phyloP scores from a whole-genome alignment of 2,329 filamentous ascomycete genomes.

The Dothistroma pini region DNA sequence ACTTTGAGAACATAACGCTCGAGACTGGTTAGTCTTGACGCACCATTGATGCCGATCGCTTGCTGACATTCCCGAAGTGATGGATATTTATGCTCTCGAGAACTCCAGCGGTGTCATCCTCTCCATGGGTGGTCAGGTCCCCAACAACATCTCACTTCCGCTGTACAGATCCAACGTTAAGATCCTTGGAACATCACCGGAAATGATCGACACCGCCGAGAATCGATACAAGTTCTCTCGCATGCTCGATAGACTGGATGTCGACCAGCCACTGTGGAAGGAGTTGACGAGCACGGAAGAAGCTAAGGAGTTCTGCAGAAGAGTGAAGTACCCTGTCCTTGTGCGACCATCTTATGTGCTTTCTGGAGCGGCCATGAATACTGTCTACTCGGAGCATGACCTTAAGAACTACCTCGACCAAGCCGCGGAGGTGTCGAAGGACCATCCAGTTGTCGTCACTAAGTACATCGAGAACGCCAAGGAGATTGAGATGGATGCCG shows the following conservation, averaged over 20 bases:
- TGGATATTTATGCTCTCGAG: constrained; percentile 93
- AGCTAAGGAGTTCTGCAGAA: constrained; percentile 79
- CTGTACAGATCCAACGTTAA: constrained; percentile 86
- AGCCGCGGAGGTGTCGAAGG: constrained; percentile 86
- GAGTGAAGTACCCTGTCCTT: constrained; percentile 87
- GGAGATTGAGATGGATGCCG: constrained; percentile 99
- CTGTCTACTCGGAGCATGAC: constrained; percentile 93
- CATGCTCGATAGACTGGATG: constrained; percentile 90
- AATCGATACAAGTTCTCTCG: constrained; percentile 99
- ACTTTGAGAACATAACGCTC: constrained; percentile 71
- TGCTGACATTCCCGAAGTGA: constrained; percentile 60
- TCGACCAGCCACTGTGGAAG: constrained; percentile 98
- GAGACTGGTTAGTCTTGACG: background rate
- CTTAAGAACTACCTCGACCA: constrained; percentile 84
- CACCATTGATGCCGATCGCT: background rate
- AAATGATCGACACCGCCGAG: constrained; percentile 98
- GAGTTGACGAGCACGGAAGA: constrained; percentile 94
- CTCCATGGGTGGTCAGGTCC: constrained; percentile 95
- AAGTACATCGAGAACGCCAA: constrained; percentile 99
- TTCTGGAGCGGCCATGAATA: constrained; percentile 98
- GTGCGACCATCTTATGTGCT: constrained; percentile 96
- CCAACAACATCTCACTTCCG: constrained; percentile 94
- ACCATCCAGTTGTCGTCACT: constrained; percentile 96
- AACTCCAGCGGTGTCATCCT: constrained; percentile 79
- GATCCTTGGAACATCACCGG: constrained; percentile 89